These are phyloP conservation scores for Apiotrichum brassicae DNA, from an alignment of 1,284 basidiomycete species.

Conservation along the genomic window DNA sequence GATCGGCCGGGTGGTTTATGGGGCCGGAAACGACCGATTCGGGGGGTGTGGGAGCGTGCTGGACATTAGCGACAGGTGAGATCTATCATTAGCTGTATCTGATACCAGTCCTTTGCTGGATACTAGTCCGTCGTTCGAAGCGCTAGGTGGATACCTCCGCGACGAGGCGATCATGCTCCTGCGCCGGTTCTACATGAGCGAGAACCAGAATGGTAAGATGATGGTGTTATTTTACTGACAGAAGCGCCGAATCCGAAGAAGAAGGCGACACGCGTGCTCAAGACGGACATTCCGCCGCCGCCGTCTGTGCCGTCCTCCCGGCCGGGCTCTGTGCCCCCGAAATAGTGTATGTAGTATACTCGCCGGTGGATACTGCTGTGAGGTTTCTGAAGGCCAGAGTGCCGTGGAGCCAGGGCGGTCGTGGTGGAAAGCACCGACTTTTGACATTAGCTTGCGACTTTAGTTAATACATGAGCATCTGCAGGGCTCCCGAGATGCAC, in stretches of 20 bases:
- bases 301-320: constrained; percentile 18
- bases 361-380: too few species aligned
- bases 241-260: constrained; percentile 47
- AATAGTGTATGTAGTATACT: too few species aligned
- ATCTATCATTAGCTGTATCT: not conserved
- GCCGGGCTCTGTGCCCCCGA: constrained; percentile 15
- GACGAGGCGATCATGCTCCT: constrained; percentile 95
- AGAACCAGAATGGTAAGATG: constrained; percentile 77
- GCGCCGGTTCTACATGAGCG: constrained; percentile 89
- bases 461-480: too few species aligned
- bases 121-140: constrained; percentile 66
- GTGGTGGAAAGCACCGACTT: too few species aligned
- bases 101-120: constrained; percentile 51
- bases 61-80: constrained; percentile 71
- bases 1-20: constrained; percentile 84
- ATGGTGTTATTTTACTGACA: not conserved
- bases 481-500: too few species aligned
- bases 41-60: constrained; percentile 95
- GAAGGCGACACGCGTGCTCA: constrained; percentile 46
- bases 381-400: too few species aligned
- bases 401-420: too few species aligned
- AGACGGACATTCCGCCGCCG: constrained; percentile 46
- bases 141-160: constrained; percentile 73
- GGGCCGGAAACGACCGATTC: constrained; percentile 93
- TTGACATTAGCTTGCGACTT: too few species aligned